These are phyloP conservation scores for Canavalia ensiformis DNA, from an alignment of 306 rosid genomes.

Conservation along the genomic window DNA sequence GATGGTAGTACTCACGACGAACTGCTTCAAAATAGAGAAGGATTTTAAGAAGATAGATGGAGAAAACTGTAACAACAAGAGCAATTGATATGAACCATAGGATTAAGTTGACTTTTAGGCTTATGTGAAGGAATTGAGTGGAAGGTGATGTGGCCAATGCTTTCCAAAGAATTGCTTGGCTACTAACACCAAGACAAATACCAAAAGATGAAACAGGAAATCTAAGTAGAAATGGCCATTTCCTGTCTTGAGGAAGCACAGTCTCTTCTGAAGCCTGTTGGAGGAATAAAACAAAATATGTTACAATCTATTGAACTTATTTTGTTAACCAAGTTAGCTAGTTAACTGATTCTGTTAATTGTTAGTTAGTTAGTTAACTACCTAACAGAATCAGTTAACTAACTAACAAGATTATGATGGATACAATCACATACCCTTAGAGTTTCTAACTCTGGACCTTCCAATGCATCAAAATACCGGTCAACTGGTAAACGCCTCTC, in stretches of 20 bases:
- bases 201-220: slow-evolving; percentile 80
- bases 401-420: too few relatives aligned
- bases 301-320: slow-evolving; percentile 11
- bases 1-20: slow-evolving; percentile 91
- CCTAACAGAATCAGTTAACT: too few relatives aligned
- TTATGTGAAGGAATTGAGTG: slow-evolving; percentile 75
- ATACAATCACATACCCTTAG: slow-evolving; percentile 62
- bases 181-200: slow-evolving; percentile 86
- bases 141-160: slow-evolving; percentile 70
- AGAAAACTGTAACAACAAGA: slow-evolving; percentile 51
- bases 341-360: too few relatives aligned
- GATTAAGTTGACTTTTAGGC: slow-evolving; percentile 61
- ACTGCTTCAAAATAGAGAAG: slow-evolving; percentile 88
- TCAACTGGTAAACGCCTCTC: slow-evolving; percentile 67
- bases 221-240: slow-evolving; percentile 91
- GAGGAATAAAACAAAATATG: slow-evolving; percentile 1
- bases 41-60: slow-evolving; percentile 66
- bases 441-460: slow-evolving; percentile 78
- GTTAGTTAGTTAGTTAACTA: too few relatives aligned
- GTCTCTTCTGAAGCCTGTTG: slow-evolving; percentile 86
- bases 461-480: slow-evolving; percentile 75
- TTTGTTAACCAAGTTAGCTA: too few relatives aligned
- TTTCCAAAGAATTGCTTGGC: slow-evolving; percentile 97
- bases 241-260: slow-evolving; percentile 74
- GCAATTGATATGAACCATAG: slow-evolving; percentile 75